A percentile compares a stretch with the other conserved stretches of the same genome.
These are phyloP conservation scores for Wallacemonas collosoma DNA, from an alignment of 208 protist species.

Conservation along the genomic window DNA sequence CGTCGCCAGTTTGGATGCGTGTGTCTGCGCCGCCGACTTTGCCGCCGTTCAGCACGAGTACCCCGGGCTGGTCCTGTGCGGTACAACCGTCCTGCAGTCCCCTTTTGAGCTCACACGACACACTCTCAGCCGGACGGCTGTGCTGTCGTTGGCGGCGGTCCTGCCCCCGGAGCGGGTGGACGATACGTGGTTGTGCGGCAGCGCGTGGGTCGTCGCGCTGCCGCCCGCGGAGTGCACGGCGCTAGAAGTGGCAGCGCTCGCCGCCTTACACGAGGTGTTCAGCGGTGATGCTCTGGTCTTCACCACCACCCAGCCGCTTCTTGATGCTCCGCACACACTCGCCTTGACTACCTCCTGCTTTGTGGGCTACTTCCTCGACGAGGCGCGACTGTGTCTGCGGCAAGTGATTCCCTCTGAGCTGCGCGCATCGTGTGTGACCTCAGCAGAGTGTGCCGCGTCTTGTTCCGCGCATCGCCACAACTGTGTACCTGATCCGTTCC, in stretches of 20 bases:
- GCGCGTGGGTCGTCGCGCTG: constrained; percentile 49
- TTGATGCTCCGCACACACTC: constrained; percentile 39
- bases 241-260: constrained; percentile 12
- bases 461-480: background rate
- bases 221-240: background rate
- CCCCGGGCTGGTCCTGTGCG: constrained; percentile 16
- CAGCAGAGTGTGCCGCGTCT: background rate
- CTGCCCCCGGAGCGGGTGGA: constrained; percentile 37
- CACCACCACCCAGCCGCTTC: constrained; percentile 29
- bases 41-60: constrained; percentile 10
- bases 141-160: constrained; percentile 27
- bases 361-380: constrained; percentile 45
- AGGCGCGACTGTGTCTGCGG: constrained; percentile 45
- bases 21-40: constrained; percentile 33
- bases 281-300: constrained; percentile 38
- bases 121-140: constrained; percentile 17
- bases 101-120: constrained; percentile 24
- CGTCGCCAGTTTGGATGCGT: constrained; percentile 30
- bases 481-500: constrained; percentile 18
- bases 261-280: constrained; percentile 18
- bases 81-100: constrained; percentile 9
- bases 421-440: constrained; percentile 33
- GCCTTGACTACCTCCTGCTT: constrained; percentile 40
- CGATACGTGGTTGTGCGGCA: constrained; percentile 53
- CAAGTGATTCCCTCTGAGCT: constrained; percentile 63